These are phyloP conservation scores for Hypoxylon sp. DNA, from an alignment of 2,329 filamentous ascomycete genomes.

Conservation along the genomic window DNA sequence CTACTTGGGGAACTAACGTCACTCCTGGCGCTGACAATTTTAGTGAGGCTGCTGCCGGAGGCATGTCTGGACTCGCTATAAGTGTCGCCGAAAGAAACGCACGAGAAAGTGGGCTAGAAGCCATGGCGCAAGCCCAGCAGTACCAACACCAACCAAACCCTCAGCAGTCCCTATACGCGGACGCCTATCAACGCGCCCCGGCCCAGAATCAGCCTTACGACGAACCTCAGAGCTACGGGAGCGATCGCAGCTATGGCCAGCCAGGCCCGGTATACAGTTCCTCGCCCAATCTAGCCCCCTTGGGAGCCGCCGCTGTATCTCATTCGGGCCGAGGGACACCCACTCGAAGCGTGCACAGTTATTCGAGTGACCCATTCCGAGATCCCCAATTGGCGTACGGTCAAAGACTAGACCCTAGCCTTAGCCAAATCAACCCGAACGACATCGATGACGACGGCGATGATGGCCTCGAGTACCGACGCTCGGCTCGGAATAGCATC, in stretches of 20 bases:
- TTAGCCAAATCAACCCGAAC: constrained; percentile 80
- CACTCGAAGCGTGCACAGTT: constrained; percentile 67
- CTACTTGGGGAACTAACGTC: constrained; percentile 56
- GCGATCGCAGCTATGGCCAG: constrained; percentile 49
- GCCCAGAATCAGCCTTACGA: constrained; percentile 43
- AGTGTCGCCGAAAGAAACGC: constrained; percentile 75
- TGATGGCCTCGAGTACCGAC: constrained; percentile 77
- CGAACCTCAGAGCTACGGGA: constrained; percentile 41
- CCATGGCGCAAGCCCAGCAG: constrained; percentile 62
- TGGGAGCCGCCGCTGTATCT: constrained; percentile 55
- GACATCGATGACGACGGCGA: constrained; percentile 90
- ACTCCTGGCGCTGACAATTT: constrained; percentile 79
- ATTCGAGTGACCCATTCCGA: constrained; percentile 77
- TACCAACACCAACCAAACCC: constrained; percentile 43
- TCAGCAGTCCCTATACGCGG: constrained; percentile 40
- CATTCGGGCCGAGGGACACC: constrained; percentile 58
- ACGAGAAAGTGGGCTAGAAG: constrained; percentile 75
- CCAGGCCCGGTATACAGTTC: constrained; percentile 58
- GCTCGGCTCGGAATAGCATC: constrained; percentile 70
- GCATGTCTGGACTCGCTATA: constrained; percentile 77
- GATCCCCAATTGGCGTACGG: constrained; percentile 64
- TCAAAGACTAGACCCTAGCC: constrained; percentile 63
- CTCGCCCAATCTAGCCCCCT: constrained; percentile 60
- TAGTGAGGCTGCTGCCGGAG: constrained; percentile 72
- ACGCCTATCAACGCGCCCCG: constrained; percentile 40